Evolutionary conservation across 441 rosid genomes (phyloP).

Genomic region (Capsella rubella): DNA sequence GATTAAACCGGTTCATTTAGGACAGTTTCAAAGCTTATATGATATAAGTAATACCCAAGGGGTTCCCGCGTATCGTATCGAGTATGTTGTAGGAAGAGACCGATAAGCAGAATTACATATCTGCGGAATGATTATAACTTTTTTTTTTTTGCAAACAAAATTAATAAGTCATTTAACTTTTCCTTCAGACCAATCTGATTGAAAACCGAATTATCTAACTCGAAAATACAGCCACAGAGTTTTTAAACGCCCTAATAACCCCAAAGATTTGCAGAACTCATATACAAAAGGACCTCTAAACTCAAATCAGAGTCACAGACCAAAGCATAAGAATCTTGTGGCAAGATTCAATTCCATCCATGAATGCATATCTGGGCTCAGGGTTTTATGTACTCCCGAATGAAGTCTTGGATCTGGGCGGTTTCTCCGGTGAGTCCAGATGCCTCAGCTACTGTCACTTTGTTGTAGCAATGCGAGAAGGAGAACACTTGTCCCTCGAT

Average conservation of each 20-base stretch:
- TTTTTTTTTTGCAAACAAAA: not conserved
- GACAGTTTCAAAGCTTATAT: not conserved
- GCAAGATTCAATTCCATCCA: conserved; percentile 14
- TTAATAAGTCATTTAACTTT: not conserved
- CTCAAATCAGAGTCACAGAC: conserved; percentile 22
- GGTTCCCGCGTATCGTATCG: conserved; percentile 5
- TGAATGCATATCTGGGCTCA: conserved; percentile 41
- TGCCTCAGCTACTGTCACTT: conserved; percentile 73
- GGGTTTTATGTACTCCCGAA: conserved; percentile 76
- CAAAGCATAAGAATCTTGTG: conserved; percentile 16
- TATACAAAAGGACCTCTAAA: conserved; percentile 31
- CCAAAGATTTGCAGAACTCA: conserved; percentile 21
- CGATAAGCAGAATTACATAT: not conserved
- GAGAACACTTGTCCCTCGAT: conserved; percentile 72
- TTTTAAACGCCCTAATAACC: not conserved
- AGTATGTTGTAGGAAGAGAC: not conserved
- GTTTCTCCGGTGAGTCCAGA: conserved; percentile 80
- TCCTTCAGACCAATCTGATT: not conserved
- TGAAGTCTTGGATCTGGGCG: conserved; percentile 69
- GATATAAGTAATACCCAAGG: not conserved
- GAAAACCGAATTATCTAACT: not conserved
- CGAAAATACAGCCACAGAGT: conserved; percentile 20
- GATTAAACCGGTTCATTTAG: conserved; percentile 7
- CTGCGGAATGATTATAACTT: not conserved
- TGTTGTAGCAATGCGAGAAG: conserved; percentile 79